Conservation (phyloP, 2,329 filamentous ascomycete genomes). For the Gnomoniopsis sp. region DNA sequence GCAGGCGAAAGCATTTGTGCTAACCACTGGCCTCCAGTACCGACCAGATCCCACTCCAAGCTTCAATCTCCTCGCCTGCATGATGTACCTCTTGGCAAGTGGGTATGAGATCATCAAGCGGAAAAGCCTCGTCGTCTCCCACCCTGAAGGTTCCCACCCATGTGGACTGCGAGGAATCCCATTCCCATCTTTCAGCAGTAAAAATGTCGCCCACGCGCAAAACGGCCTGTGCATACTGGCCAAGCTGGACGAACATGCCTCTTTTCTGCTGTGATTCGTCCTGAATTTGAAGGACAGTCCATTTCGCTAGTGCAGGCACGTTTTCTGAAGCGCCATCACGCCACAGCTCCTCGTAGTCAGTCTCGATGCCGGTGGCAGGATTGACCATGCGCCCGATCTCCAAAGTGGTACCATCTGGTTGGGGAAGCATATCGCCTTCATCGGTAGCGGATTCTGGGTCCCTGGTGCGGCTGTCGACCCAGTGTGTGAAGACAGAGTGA, state of each 20-base stretch:
- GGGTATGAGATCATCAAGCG: background rate
- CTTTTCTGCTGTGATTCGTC: constrained; percentile 29
- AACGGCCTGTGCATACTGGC: constrained; percentile 54
- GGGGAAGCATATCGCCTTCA: constrained; percentile 53
- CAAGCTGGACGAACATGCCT: constrained; percentile 53
- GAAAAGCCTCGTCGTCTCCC: background rate
- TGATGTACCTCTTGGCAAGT: background rate
- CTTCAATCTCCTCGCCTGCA: background rate
- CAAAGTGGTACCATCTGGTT: constrained; percentile 38
- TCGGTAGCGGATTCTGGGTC: constrained; percentile 42
- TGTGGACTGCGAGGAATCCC: constrained; percentile 17
- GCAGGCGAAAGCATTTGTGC: background rate
- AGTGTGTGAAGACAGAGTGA: constrained; percentile 52
- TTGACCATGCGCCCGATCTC: constrained; percentile 61
- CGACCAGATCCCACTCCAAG: constrained; percentile 7
- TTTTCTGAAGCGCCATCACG: constrained; percentile 36
- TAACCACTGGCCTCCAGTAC: constrained; percentile 6
- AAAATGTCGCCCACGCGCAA: constrained; percentile 40
- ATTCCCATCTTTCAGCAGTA: constrained; percentile 55
- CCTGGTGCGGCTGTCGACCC: constrained; percentile 52
- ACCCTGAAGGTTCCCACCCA: constrained; percentile 6
- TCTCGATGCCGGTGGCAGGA: constrained; percentile 45
- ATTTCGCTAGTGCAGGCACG: constrained; percentile 25
- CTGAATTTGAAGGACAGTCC: constrained; percentile 38
- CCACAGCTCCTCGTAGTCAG: constrained; percentile 68